Conservation (phyloP, 345 rosid genomes). For the Fremontodendron californicum region DNA sequence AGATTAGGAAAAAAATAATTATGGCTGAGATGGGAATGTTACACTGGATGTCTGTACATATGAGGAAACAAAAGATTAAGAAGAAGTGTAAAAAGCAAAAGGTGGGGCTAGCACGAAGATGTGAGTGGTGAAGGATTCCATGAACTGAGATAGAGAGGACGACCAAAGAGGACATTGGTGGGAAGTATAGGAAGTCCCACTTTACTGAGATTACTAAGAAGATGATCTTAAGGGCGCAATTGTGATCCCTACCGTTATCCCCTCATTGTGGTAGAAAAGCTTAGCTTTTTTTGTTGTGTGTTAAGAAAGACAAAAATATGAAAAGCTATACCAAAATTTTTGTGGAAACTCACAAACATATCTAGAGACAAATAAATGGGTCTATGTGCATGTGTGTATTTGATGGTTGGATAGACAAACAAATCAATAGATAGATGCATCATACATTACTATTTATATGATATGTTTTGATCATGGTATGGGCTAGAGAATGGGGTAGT, state of each 20-base stretch:
- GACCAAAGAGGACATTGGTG: background rate
- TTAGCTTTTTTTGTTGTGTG: background rate
- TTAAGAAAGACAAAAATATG: background rate
- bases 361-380: background rate
- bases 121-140: background rate
- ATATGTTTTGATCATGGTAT: background rate
- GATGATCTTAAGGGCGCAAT: background rate
- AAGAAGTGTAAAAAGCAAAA: background rate
- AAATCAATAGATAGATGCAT: background rate
- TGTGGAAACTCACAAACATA: background rate
- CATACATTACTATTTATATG: background rate
- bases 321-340: background rate
- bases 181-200: too few species aligned
- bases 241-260: background rate
- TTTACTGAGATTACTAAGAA: too few species aligned
- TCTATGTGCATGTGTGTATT: background rate
- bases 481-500: background rate
- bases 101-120: background rate
- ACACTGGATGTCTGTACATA: background rate
- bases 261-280: background rate
- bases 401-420: background rate
- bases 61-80: background rate
- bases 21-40: background rate
- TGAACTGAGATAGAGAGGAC: too few species aligned
- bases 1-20: background rate